Base-by-base conservation (phyloP, 176 grass and related monocot species). In the Eragrostis nindensis region DNA sequence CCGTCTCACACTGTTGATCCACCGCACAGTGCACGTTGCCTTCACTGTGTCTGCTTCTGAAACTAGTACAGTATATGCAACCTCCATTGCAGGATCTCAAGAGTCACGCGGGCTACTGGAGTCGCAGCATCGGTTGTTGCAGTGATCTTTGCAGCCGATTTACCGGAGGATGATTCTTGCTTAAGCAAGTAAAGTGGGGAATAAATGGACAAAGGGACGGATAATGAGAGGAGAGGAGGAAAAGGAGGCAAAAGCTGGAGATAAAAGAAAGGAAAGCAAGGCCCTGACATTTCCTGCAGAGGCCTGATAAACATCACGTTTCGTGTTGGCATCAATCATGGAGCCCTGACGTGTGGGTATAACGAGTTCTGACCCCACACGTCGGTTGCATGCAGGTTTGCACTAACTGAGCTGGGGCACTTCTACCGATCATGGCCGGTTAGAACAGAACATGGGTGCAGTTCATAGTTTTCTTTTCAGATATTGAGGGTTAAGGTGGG, bases 281-380 rank as follows among this genome's bases (percentile, higher is more conserved):
- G 64, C 21, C 19, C 77, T 81, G 87, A 76, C 82, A 81, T 47
- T 71, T 85, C 76, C 82, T 70, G 82, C 82, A 54, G 63, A 25
- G 25, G 45, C 70, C 82, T 89, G 70, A 45, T 46, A 40, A 81
- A 71, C 76, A 9, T 55, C 82, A 76, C 82, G 71, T 68, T 89
- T 69, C 55, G 26, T 89, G 87, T 55, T 85, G 82, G 76, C 63
- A 21, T 54, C 71, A 85, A 85, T 85, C 82, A 85, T 80, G 19
- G 70, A 65, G 55, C 0, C 9, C 71, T 85, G 82, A 81, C 77
- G 53, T 63, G 77, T 81, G 77, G 71, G 17, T 0, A 70, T 0
- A 3, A 8, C 2, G 6, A 17, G 7, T 0, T 0, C 0, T 10
- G 22, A 3, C 1, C n/a, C 77, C 27, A 47, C 76, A 29, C 41